phyloP scores from a whole-genome alignment of 208 protist species.

The Vickermania spadyakhi region DNA sequence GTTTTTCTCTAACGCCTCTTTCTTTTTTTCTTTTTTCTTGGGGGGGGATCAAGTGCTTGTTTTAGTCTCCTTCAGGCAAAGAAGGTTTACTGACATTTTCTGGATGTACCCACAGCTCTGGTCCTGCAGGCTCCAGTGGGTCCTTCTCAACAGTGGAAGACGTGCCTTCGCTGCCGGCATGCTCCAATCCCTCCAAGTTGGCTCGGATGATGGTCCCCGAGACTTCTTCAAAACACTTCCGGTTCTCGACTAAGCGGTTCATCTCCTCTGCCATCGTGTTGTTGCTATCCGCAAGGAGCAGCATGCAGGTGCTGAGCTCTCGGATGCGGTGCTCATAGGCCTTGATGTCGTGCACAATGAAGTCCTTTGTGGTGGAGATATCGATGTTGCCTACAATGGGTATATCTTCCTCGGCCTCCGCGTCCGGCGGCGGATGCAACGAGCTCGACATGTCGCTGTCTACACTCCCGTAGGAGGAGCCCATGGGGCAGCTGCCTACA shows the following conservation, averaged over 20 bases:
- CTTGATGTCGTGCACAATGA: neutral
- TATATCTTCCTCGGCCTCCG: neutral
- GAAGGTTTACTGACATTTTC: no score
- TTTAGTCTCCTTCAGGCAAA: no score
- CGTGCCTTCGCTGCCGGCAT: neutral
- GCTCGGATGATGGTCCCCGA: neutral
- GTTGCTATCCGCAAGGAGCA: neutral
- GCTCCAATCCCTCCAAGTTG: neutral
- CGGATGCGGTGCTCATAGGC: neutral
- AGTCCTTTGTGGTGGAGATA: neutral
- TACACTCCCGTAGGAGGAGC: neutral
- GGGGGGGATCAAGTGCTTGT: no score
- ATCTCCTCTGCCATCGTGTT: neutral
- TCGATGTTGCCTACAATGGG: neutral
- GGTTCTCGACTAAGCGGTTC: neutral
- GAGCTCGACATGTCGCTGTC: no score
- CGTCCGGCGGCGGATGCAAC: neutral
- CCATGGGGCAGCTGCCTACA: neutral
- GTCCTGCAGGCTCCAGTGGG: neutral
- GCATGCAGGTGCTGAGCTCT: neutral
- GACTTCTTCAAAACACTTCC: neutral
- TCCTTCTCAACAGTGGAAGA: neutral
- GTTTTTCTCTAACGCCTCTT: constrained; percentile 1
- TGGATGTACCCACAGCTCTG: neutral
- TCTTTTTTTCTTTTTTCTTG: no score